Conservation (phyloP, 139 green algal species). For the Coelastrella sp. region DNA sequence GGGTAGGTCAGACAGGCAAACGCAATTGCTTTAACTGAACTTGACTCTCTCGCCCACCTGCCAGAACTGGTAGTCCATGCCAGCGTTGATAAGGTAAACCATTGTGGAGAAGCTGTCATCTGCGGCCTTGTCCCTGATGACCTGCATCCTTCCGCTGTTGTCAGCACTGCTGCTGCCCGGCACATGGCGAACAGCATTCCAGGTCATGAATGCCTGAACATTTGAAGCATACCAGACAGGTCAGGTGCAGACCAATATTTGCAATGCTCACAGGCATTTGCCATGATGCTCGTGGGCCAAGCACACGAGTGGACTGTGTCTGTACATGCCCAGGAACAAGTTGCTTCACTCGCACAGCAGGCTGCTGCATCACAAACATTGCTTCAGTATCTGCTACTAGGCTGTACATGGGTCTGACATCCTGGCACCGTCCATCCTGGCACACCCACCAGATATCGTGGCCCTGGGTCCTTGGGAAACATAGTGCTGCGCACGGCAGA, state of each 20-base stretch:
- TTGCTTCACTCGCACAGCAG: too few relatives aligned
- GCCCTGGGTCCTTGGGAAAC: slow-evolving; percentile 50
- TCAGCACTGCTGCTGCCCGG: slow-evolving; percentile 37
- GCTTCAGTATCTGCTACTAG: not conserved
- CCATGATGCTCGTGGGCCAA: too few relatives aligned
- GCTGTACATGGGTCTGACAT: not conserved
- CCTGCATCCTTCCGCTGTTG: slow-evolving; percentile 22
- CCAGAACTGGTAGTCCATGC: slow-evolving; percentile 60
- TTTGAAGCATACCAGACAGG: not conserved
- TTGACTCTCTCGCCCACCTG: slow-evolving; percentile 39
- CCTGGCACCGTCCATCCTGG: not conserved
- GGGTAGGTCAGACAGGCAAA: not conserved
- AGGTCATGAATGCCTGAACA: slow-evolving; percentile 63
- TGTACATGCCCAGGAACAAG: too few relatives aligned
- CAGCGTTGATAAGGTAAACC: slow-evolving; percentile 51
- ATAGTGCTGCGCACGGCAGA: slow-evolving; percentile 50
- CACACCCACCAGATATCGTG: slow-evolving; percentile 43
- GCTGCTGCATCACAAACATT: not conserved
- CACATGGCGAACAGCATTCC: slow-evolving; percentile 61
- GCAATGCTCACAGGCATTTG: too few relatives aligned
- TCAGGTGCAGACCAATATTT: not conserved
- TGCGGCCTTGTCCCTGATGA: not conserved
- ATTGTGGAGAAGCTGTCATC: not conserved
- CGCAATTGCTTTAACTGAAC: not conserved
- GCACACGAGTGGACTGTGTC: too few relatives aligned